phyloP scores from a whole-genome alignment of 164 flowering plant species.

The Berberis thunbergii region DNA sequence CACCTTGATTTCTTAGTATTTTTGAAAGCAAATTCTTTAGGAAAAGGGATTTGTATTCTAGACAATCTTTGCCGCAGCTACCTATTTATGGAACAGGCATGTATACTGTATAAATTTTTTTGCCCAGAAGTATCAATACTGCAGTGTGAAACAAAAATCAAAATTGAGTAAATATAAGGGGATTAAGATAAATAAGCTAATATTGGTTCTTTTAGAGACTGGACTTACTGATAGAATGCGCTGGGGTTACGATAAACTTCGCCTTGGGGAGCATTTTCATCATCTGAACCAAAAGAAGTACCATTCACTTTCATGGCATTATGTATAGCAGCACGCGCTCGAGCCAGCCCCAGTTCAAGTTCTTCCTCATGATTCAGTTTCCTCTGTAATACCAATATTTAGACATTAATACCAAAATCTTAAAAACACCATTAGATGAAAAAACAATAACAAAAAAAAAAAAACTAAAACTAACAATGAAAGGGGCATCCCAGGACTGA shows the following conservation, averaged over 20 bases:
- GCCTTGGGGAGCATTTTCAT: constrained; percentile 11
- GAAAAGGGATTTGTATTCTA: no score
- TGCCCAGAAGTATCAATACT: no score
- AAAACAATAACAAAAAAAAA: neutral
- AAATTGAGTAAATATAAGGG: no score
- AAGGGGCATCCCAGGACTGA: neutral
- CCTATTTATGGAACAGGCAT: no score
- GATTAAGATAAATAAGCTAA: no score
- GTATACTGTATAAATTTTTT: no score
- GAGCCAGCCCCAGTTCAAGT: constrained; percentile 25
- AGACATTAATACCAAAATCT: neutral
- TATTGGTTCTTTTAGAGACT: no score
- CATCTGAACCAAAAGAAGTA: constrained; percentile 7
- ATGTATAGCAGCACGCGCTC: constrained; percentile 43
- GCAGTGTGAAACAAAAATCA: no score
- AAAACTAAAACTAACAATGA: neutral
- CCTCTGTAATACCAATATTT: neutral
- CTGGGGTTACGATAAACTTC: constrained; percentile 41
- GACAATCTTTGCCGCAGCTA: no score
- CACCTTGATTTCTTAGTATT: no score
- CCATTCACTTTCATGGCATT: constrained; percentile 21
- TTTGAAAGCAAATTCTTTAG: no score
- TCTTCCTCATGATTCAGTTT: constrained; percentile 21
- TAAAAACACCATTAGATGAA: neutral
- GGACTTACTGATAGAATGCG: constrained; percentile 53